Base-by-base conservation (phyloP, 345 rosid genomes). In the Syzygium oleosum region DNA sequence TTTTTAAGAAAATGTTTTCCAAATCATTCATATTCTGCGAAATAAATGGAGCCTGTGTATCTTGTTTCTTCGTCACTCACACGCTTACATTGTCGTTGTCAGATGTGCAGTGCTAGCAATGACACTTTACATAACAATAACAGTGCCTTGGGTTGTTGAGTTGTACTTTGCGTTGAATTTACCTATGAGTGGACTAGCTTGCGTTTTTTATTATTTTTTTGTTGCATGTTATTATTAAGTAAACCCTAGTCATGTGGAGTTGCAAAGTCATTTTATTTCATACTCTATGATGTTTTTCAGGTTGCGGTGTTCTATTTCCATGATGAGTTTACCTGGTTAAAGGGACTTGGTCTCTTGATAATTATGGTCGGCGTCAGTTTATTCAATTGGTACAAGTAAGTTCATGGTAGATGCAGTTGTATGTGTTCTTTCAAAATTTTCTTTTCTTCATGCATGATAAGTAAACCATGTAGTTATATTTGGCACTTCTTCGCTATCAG, bases 381-480 rank as follows among this genome's bases (percentile, higher is more conserved):
- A 87, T 98, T 96, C 94, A 98, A 98, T 88, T 97, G 97, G 99
- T 98, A 93, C 98, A 98, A 96, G 99, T 98, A 95, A 96, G 99
- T 95, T 52, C 84, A 73, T 21, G 13, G 22, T 85, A 88, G 86
- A 29, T 59, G 12, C 86, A 29, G 84, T 52, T 77, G 12, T 89
- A 41, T 7, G 56, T 23, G 51, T 58, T 29, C 15, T 86, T 73
- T 73, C 25, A 34, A 38, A 59, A 41, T 53, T 87, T 25, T 73
- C 51, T 56, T 61, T 54, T 46, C 61, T 84, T 58, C 31, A 27
- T 41, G 12, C 27, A 17, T 27, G 4, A 77, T 61, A 46, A 22
- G 12, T 86, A 61, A 54, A 25, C 25, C 16, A 63, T 63, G n/a
- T 31, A 58, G 73, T 25, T n/a, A 61, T 16, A 54, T 86, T 86